These are phyloP conservation scores for Brassica nigra DNA, from an alignment of 345 rosid genomes.

Conservation along the genomic window DNA sequence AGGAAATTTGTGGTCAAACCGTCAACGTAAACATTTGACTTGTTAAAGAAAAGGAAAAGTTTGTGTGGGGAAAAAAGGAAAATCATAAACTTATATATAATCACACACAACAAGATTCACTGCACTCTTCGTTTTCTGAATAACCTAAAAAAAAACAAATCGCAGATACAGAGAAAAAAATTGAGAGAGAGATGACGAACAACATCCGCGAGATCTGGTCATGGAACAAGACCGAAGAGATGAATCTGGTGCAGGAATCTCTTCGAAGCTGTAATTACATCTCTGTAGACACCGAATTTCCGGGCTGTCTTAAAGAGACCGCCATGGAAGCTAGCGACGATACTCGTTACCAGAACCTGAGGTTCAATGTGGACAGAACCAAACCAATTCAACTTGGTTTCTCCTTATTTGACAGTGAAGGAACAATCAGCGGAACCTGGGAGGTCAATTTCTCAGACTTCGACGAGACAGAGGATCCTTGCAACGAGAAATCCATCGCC, in stretches of 20 bases:
- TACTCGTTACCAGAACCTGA: background rate
- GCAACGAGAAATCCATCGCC: background rate
- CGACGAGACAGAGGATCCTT: background rate
- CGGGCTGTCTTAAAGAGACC: background rate
- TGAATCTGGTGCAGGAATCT: background rate
- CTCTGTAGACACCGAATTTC: slow-evolving; percentile 24
- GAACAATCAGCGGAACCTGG: background rate
- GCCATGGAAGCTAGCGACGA: background rate
- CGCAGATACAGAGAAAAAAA: background rate
- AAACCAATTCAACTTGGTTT: slow-evolving; percentile 20
- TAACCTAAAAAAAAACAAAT: background rate
- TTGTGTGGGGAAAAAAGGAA: background rate
- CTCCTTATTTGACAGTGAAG: background rate
- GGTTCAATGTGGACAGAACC: slow-evolving; percentile 5
- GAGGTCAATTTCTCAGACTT: slow-evolving; percentile 29
- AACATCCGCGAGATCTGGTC: background rate
- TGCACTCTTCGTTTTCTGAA: background rate
- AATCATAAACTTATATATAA: background rate
- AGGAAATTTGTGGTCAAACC: background rate
- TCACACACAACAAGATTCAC: background rate
- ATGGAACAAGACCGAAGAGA: slow-evolving; percentile 1
- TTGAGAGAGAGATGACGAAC: background rate
- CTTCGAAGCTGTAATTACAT: background rate
- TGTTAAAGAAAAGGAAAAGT: background rate
- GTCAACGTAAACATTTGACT: background rate